A percentile compares a stretch with the other conserved stretches of the same genome.
phyloP scores from a whole-genome alignment of 2,329 filamentous ascomycete genomes.

The Amauroascus niger region DNA sequence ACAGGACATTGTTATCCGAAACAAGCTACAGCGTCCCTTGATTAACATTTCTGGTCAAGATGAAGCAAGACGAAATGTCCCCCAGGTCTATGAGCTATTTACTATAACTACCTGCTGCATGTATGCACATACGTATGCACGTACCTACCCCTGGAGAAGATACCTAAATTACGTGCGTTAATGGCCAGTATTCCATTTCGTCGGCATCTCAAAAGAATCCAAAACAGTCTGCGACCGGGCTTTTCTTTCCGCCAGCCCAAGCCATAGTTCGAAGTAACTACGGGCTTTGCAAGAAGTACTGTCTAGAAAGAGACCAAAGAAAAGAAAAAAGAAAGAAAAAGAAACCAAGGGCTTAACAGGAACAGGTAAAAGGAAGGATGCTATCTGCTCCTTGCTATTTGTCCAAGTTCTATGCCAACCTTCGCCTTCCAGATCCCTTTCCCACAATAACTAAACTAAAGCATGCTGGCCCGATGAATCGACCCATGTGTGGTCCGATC shows the following conservation, averaged over 20 bases:
- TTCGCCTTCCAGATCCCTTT: neutral
- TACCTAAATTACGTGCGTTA: neutral
- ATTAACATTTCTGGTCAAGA: no score
- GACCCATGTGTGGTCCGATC: neutral
- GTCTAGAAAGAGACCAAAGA: neutral
- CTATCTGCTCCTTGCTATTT: neutral
- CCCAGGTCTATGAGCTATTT: neutral
- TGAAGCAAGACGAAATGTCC: no score
- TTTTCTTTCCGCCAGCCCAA: neutral
- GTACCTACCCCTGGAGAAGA: neutral
- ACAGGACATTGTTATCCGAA: no score
- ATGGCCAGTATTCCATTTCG: neutral
- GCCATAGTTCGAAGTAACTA: no score
- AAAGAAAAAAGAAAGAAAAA: neutral
- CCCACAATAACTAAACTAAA: neutral
- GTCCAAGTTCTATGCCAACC: neutral
- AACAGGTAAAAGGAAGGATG: neutral
- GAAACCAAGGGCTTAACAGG: neutral
- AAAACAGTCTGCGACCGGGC: neutral
- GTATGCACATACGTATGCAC: no score
- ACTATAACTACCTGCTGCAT: neutral
- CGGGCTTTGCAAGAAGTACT: no score
- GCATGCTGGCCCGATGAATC: slow-evolving; percentile 1
- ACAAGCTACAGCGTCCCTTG: no score
- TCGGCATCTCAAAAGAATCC: slow-evolving; percentile 6